Percentiles rank a stretch among this genome's conserved stretches.
Evolutionary conservation across 257 asterid genomes (phyloP).

Genomic region (Eucommia ulmoides): DNA sequence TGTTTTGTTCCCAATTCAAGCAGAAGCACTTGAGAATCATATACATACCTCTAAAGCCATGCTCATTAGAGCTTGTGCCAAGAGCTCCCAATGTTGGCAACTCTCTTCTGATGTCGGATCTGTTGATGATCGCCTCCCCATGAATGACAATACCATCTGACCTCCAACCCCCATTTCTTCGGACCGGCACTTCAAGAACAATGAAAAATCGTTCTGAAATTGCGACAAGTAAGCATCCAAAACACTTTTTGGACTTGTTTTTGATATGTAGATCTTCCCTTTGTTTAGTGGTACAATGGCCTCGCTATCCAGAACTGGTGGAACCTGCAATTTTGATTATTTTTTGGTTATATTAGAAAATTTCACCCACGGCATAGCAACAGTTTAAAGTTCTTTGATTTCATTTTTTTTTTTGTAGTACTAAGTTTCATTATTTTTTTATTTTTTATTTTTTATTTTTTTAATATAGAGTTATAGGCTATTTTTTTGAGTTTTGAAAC

Average conservation of each 20-base stretch:
- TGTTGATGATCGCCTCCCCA: slow-evolving; percentile 37
- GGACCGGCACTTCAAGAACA: slow-evolving; percentile 43
- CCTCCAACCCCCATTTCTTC: slow-evolving; percentile 54
- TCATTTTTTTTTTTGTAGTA: too few relatives aligned
- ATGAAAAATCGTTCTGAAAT: slow-evolving; percentile 31
- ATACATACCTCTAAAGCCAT: slow-evolving; percentile 38
- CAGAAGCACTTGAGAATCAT: neutral
- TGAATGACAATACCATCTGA: slow-evolving; percentile 40
- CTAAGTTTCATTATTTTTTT: too few relatives aligned
- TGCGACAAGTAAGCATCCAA: slow-evolving; percentile 34
- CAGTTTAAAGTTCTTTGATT: too few relatives aligned
- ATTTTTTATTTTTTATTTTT: too few relatives aligned
- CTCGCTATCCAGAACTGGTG: slow-evolving; percentile 11
- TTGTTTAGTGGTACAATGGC: slow-evolving; percentile 24
- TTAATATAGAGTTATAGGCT: too few relatives aligned
- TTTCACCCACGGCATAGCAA: too few relatives aligned
- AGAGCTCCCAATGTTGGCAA: slow-evolving; percentile 57
- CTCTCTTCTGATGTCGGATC: slow-evolving; percentile 38
- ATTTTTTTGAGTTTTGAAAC: too few relatives aligned
- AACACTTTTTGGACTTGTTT: slow-evolving; percentile 32
- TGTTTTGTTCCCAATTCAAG: neutral
- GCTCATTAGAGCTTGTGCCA: slow-evolving; percentile 38
- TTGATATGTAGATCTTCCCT: slow-evolving; percentile 57
- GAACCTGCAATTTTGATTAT: slow-evolving; percentile 28
- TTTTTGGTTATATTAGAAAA: too few relatives aligned